These are phyloP conservation scores for Hypoxylon crocopeplum DNA, from an alignment of 495 filamentous ascomycete species.

Conservation along the genomic window DNA sequence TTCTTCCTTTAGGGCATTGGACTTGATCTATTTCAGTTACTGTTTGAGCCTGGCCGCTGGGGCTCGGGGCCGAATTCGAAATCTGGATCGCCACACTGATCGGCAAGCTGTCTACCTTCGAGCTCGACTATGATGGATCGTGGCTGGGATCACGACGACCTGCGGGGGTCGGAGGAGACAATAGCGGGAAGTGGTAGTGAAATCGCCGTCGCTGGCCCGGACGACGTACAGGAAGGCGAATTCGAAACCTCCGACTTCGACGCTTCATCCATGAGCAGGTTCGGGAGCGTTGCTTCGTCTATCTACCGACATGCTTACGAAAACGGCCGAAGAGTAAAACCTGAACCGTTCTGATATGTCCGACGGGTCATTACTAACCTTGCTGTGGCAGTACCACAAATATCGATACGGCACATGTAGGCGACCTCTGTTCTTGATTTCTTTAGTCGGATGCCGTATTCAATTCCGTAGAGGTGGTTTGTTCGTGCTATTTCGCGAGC, in stretches of 20 bases:
- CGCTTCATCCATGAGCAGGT: conserved; percentile 30
- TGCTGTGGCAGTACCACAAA: conserved; percentile 14
- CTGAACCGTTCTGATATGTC: not conserved
- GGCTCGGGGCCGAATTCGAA: too few species aligned
- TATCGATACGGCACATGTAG: conserved; percentile 32
- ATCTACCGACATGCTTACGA: conserved; percentile 55
- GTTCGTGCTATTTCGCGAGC: too few species aligned
- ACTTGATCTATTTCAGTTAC: too few species aligned
- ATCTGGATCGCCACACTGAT: too few species aligned
- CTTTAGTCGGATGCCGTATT: too few species aligned
- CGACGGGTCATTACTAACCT: not conserved
- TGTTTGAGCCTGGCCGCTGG: too few species aligned
- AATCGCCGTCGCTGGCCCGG: conserved; percentile 4
- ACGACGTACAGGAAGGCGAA: conserved; percentile 27
- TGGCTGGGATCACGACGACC: not conserved
- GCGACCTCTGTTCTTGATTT: not conserved
- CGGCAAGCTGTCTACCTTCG: not conserved
- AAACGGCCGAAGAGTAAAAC: conserved; percentile 57
- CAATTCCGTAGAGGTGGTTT: too few species aligned
- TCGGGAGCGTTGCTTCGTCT: conserved; percentile 47
- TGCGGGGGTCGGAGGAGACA: not conserved
- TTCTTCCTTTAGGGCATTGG: too few species aligned
- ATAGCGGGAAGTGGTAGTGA: not conserved
- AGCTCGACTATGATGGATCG: not conserved
- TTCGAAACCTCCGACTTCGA: conserved; percentile 42